phyloP scores from a whole-genome alignment of 2,329 filamentous ascomycete genomes.

The Didymella exigua region DNA sequence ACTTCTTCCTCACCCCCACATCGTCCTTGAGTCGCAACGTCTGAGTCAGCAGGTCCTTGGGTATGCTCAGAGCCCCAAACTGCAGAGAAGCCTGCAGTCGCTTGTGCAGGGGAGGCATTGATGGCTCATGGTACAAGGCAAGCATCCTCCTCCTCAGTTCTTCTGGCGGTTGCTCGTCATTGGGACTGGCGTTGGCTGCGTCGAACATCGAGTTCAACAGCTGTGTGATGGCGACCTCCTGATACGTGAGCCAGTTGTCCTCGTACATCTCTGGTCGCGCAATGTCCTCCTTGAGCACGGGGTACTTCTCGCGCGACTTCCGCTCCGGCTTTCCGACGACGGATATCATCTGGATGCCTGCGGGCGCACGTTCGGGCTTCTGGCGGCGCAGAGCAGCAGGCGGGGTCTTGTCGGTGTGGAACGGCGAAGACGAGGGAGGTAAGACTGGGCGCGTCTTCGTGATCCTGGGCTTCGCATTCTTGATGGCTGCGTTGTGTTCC shows the following conservation, averaged over 20 bases:
- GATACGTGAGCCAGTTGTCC: slow-evolving; percentile 66
- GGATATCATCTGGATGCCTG: slow-evolving; percentile 43
- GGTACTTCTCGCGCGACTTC: slow-evolving; percentile 51
- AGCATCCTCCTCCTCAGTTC: slow-evolving; percentile 57
- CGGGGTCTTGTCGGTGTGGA: slow-evolving; percentile 44
- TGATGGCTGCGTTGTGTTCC: slow-evolving; percentile 32
- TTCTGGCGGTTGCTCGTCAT: slow-evolving; percentile 36
- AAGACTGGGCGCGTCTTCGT: slow-evolving; percentile 27
- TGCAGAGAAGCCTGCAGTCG: slow-evolving; percentile 63
- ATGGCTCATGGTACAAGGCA: slow-evolving; percentile 58
- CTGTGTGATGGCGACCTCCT: slow-evolving; percentile 66
- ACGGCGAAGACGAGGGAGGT: slow-evolving; percentile 44
- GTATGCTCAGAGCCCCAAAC: slow-evolving; percentile 62
- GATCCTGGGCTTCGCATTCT: slow-evolving; percentile 32
- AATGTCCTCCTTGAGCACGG: slow-evolving; percentile 61
- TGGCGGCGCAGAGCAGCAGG: slow-evolving; percentile 42
- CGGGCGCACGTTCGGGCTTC: slow-evolving; percentile 28
- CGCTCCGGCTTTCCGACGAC: slow-evolving; percentile 38
- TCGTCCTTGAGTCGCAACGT: slow-evolving; percentile 59
- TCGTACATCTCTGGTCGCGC: slow-evolving; percentile 65
- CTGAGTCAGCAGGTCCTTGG: slow-evolving; percentile 57
- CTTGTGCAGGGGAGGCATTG: slow-evolving; percentile 60
- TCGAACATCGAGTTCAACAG: slow-evolving; percentile 63
- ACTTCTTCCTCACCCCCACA: slow-evolving; percentile 62
- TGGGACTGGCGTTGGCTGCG: slow-evolving; percentile 35